phyloP scores from a whole-genome alignment of 2,329 filamentous ascomycete genomes.

The Claviceps africana region DNA sequence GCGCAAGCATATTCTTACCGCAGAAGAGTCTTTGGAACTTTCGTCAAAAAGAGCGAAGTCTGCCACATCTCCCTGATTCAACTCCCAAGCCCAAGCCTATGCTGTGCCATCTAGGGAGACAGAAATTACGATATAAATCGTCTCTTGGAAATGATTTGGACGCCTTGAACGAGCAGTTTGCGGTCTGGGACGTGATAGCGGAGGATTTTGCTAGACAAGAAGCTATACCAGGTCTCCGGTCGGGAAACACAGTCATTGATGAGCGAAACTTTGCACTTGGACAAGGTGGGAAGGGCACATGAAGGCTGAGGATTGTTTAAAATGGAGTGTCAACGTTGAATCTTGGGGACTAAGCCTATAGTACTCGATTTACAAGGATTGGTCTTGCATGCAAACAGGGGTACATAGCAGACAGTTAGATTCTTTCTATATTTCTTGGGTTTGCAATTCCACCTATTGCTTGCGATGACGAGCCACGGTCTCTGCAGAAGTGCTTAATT shows the following conservation, averaged over 20 bases:
- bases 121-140: constrained; percentile 8
- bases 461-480: not conserved
- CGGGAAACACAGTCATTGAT: constrained; percentile 26
- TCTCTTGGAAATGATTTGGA: constrained; percentile 1
- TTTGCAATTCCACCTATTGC: constrained; percentile 2
- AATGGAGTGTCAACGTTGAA: not conserved
- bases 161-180: constrained; percentile 18
- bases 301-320: not conserved
- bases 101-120: constrained; percentile 5
- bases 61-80: constrained; percentile 12
- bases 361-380: constrained; percentile 5
- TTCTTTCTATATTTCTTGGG: constrained; percentile 1
- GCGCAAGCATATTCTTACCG: constrained; percentile 38
- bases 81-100: constrained; percentile 13
- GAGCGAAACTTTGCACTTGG: constrained; percentile 21
- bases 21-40: constrained; percentile 38
- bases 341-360: constrained; percentile 2
- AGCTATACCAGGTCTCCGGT: constrained; percentile 18
- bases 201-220: constrained; percentile 24
- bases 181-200: constrained; percentile 23
- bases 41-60: constrained; percentile 18
- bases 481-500: not conserved
- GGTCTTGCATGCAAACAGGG: constrained; percentile 1
- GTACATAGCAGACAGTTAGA: constrained; percentile 3
- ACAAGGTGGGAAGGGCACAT: not conserved